phyloP scores from a whole-genome alignment of 805 yeast genomes.

The Kluyveromyces wickerhamii region DNA sequence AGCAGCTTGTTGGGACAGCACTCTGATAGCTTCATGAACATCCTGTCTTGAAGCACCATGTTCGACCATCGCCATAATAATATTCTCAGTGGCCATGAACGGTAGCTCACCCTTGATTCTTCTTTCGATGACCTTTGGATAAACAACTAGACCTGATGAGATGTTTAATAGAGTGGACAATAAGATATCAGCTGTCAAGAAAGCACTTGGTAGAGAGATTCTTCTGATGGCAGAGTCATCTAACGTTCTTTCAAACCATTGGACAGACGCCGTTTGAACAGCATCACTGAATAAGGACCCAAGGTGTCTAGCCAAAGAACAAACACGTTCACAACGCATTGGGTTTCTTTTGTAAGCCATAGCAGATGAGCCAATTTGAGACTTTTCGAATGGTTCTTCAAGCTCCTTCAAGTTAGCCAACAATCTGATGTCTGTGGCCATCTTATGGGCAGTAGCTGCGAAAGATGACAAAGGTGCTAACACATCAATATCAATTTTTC shows the following conservation, averaged over 20 bases:
- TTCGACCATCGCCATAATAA: conserved; percentile 99
- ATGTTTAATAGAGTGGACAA: conserved; percentile 85
- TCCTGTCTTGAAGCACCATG: conserved; percentile 97
- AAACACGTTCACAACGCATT: conserved; percentile 98
- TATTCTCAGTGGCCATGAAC: conserved; percentile 98
- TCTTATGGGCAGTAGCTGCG: conserved; percentile 94
- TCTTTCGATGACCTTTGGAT: conserved; percentile 97
- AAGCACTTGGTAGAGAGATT: conserved; percentile 93
- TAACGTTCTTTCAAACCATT: conserved; percentile 98
- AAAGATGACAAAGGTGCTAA: conserved; percentile 87
- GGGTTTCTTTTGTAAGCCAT: conserved; percentile 99
- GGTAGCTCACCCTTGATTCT: conserved; percentile 92
- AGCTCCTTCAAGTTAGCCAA: conserved; percentile 94
- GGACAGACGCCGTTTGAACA: conserved; percentile 93
- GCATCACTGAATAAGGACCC: conserved; percentile 90
- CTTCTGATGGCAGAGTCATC: conserved; percentile 98
- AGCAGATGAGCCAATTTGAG: conserved; percentile 97
- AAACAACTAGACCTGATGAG: conserved; percentile 91
- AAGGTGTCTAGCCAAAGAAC: conserved; percentile 94
- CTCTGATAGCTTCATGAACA: conserved; percentile 96
- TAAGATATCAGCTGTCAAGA: conserved; percentile 90
- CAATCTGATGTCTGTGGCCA: conserved; percentile 94
- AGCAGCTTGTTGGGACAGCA: conserved; percentile 93
- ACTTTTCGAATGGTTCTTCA: conserved; percentile 97
- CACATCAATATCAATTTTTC: conserved; percentile 95